phyloP scores from a whole-genome alignment of 108 stramenopile genomes.

The Halocafeteria seosinensis region DNA sequence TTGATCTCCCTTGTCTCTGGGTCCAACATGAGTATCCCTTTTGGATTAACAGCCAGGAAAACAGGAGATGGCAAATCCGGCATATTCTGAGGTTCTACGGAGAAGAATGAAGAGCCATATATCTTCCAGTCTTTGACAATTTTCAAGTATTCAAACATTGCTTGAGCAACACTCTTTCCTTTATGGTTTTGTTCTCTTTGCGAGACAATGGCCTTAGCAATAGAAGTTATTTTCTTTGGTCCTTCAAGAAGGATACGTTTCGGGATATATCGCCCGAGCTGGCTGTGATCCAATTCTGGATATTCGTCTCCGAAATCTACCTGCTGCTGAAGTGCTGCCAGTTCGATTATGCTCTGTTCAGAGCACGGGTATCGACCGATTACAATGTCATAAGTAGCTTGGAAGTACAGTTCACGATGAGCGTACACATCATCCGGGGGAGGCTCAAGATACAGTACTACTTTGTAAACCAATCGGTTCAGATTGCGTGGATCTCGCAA shows the following conservation, averaged over 20 bases:
- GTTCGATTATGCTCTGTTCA: constrained; percentile 8
- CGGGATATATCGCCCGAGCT: constrained; percentile 3
- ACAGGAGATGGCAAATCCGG: constrained; percentile 15
- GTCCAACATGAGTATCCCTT: constrained; percentile 24
- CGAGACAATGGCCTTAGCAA: not conserved
- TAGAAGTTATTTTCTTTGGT: not conserved
- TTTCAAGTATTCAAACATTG: constrained; percentile 7
- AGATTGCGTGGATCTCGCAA: no score
- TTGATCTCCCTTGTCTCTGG: constrained; percentile 17
- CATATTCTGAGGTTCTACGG: constrained; percentile 12
- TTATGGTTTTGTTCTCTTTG: no score
- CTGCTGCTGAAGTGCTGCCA: constrained; percentile 22
- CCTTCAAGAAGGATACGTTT: not conserved
- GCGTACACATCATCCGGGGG: constrained; percentile 5
- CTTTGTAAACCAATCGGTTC: constrained; percentile 17
- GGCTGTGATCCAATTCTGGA: not conserved
- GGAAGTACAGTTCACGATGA: constrained; percentile 18
- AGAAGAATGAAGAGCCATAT: constrained; percentile 27
- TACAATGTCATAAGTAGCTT: constrained; percentile 25
- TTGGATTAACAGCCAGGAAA: constrained; percentile 23
- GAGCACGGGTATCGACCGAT: constrained; percentile 24
- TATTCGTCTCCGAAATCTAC: not conserved
- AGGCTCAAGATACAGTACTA: constrained; percentile 16
- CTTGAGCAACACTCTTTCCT: not conserved
- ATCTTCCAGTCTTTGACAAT: constrained; percentile 19